Evolutionary conservation across 345 rosid species (phyloP).

Genomic region (Murraya paniculata): DNA sequence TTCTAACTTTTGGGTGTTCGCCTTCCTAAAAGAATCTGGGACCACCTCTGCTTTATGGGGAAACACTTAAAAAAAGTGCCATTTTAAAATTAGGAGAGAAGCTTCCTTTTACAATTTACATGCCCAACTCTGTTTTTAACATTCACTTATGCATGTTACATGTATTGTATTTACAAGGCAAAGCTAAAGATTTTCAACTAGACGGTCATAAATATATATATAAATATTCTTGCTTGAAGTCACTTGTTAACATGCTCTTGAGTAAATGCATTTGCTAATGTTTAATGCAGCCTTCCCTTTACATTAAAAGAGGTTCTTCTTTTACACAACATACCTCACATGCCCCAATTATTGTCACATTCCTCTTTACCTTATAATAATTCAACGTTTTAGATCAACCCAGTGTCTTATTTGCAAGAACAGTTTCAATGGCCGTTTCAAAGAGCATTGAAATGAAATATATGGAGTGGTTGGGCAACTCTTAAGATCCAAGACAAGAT

Average conservation of each 20-base stretch:
- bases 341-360: constrained; percentile 17
- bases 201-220: neutral
- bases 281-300: constrained; percentile 14
- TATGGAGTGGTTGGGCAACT: constrained; percentile 19
- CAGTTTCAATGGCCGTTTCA: neutral
- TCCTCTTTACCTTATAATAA: neutral
- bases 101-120: constrained; percentile 34
- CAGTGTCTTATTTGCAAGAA: neutral
- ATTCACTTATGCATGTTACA: neutral
- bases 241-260: neutral
- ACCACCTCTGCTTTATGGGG: constrained; percentile 35
- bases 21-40: constrained; percentile 30
- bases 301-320: neutral
- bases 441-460: constrained; percentile 4
- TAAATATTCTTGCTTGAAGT: neutral
- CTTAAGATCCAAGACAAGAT: constrained; percentile 23
- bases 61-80: constrained; percentile 9
- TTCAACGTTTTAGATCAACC: constrained; percentile 1
- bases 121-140: constrained; percentile 17
- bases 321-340: constrained; percentile 15
- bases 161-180: neutral
- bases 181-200: neutral
- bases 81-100: constrained; percentile 28
- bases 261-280: constrained; percentile 4
- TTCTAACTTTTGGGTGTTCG: neutral